Base-by-base conservation (phyloP, 768 basidiomycete species). In the Boletus speciosus region DNA sequence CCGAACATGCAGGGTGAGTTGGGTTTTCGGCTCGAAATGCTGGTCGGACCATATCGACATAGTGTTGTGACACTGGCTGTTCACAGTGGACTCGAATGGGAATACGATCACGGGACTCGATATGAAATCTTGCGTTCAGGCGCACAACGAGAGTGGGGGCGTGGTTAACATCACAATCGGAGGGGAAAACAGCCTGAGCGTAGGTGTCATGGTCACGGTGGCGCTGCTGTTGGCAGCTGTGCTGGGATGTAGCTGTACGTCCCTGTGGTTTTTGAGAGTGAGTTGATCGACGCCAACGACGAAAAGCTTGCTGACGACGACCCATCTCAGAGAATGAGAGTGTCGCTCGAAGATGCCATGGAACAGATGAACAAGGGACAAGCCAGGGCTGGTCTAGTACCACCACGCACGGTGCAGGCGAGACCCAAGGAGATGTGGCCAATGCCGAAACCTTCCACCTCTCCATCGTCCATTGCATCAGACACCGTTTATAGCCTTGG, bases 261-360 rank as follows among this genome's bases (percentile, higher is more conserved):
- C 78, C 65, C 89, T 93, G 59, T 86, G 74, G 67, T 90, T 92
- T 67, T 89, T 83, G 56, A 88, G 68, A 12, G 88, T 83, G 15
- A 90, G 76, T 6, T 32, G 23, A 42, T 27, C 32, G 40, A 19
- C 1, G n/a, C 15, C 31, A 27, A 31, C 23, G 41, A 38, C 35
- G 37, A 42, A 7, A 31, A 19, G 21, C 7, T 21, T 14, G 46
- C 43, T 65, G 57, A 60, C 38, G 47, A 31, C 11, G 43, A 19
- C 29, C 9, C n/a, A 9, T 32, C 12, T 6, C 49, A 65, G 62
- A 45, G 25, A 29, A 52, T 29, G 42, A 52, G 29, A n/a, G 21
- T 10, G 19, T 8, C 46, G 29, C 27, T 51, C 12, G 51, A 50
- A n/a, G n/a, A 21, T 8, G 56, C 48, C 3, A 23, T 39, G 23